Evolutionary conservation across 225 moss, liverwort and hornwort genomes (phyloP), one percentile per base, ranked within the genome.

Genomic region (Marchantia polymorpha): DNA sequence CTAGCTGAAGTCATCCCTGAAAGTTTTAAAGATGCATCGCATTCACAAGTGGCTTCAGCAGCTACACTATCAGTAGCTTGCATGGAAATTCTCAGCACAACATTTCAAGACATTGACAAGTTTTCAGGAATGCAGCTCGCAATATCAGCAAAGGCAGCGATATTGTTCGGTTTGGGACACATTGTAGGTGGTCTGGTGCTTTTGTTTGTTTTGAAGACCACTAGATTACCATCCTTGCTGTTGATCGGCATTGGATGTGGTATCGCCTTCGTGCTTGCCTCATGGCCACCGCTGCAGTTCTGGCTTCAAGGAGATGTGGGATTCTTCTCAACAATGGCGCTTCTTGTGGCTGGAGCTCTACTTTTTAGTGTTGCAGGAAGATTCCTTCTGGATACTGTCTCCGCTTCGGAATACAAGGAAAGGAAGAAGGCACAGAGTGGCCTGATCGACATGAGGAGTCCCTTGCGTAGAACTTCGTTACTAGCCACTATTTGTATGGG

Each of bases 1-100:
- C 85, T 99, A 83, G 97, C 94, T 29, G 97, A 99, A 84, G 97
- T 99, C 54, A 87, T 99, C 77, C 97, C 97, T 0, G 97, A 94
- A 78, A 92, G 97, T 69, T 94, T 99, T 68, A 91, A 91, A 79
- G 94, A 94, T 61, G 94, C 97, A 74, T 91, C 89, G 73, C 92
- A 92, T 55, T 90, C 94, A 39, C 91, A 99, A 77, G 97, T 99
- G 60, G 97, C 94, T 12, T 88, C 94, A 19, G 92, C 97, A 58
- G 94, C 94, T 56, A 99, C 94, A 19, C 72, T 93, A 49, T 92
- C 97, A 16, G 93, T 99, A 39, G 94, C 97, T 8, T 91, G 90
- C 76, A 99, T 99, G 97, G 97, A 94, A 80, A 91, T 91, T 49
- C 83, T 99, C 20, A 99, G 94, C 79, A 89, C 97, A n/a, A 82